Evolutionary conservation across 2,329 filamentous ascomycete genomes (phyloP).

Genomic region (Botrytis pseudocinerea): DNA sequence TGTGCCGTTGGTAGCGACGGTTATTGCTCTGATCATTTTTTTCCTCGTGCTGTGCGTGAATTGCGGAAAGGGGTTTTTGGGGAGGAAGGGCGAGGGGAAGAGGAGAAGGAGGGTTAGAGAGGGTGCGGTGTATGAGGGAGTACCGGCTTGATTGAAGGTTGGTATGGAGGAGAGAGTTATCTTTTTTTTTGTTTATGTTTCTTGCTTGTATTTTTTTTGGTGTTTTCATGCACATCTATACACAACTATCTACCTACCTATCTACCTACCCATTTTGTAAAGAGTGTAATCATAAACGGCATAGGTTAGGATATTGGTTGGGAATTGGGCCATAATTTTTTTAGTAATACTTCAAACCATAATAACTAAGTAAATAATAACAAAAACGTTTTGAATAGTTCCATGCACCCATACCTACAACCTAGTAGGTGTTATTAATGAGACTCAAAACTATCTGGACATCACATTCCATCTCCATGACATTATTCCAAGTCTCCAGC

Average conservation of each 20-base stretch:
- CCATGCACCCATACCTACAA: no score
- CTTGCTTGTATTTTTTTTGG: not conserved
- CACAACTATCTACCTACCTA: no score
- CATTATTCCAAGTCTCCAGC: no score
- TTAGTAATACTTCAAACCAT: not conserved
- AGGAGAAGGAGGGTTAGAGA: constrained; percentile 51
- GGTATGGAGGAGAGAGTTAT: not conserved
- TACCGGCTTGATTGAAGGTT: constrained; percentile 47
- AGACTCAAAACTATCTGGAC: no score
- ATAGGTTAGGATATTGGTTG: not conserved
- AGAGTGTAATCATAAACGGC: not conserved
- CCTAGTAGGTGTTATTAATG: no score
- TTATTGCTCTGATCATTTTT: constrained; percentile 59
- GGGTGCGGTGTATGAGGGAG: constrained; percentile 61
- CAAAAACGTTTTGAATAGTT: not conserved
- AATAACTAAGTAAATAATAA: not conserved
- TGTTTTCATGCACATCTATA: not conserved
- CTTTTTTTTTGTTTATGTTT: not conserved
- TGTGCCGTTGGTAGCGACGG: constrained; percentile 57
- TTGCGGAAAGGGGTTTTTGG: constrained; percentile 53
- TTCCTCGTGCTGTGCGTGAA: not conserved
- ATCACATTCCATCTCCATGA: no score
- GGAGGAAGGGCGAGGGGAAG: constrained; percentile 65
- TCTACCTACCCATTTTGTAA: not conserved
- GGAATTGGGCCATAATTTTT: not conserved